A percentile compares a stretch with the other conserved stretches of the same genome.
phyloP scores from a whole-genome alignment of 192 early-diverging fungal species.

The Umbelopsis isabellina region DNA sequence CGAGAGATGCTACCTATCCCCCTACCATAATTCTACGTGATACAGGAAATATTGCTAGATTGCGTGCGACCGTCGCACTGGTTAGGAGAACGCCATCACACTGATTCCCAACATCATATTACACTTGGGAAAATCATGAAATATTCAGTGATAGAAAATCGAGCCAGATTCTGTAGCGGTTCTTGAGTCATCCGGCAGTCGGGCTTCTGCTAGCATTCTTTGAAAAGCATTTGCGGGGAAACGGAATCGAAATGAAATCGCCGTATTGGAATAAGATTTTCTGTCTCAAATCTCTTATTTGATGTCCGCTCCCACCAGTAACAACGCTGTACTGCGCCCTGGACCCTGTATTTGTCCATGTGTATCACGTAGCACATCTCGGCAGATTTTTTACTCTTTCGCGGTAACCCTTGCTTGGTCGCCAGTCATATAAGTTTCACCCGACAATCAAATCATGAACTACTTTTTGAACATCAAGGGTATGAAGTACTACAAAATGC shows the following conservation, averaged over 20 bases:
- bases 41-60: slow-evolving; percentile 16
- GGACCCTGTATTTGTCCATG: slow-evolving; percentile 14
- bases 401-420: not conserved
- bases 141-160: too few relatives aligned
- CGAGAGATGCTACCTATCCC: not conserved
- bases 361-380: slow-evolving; percentile 16
- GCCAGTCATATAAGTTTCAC: not conserved
- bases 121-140: too few relatives aligned
- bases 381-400: not conserved
- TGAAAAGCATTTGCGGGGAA: not conserved
- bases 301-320: not conserved
- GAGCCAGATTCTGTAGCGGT: too few relatives aligned
- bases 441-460: too few relatives aligned
- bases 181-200: too few relatives aligned
- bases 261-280: not conserved
- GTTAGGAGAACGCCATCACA: not conserved
- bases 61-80: not conserved
- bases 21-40: not conserved
- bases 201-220: too few relatives aligned
- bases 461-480: too few relatives aligned
- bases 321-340: not conserved
- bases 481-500: too few relatives aligned
- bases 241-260: not conserved
- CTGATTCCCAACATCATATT: too few relatives aligned
- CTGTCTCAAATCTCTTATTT: not conserved